Evolutionary conservation across 306 rosid species (phyloP), one percentile per base, ranked within the genome.

Genomic region (Carpinus fangiana): DNA sequence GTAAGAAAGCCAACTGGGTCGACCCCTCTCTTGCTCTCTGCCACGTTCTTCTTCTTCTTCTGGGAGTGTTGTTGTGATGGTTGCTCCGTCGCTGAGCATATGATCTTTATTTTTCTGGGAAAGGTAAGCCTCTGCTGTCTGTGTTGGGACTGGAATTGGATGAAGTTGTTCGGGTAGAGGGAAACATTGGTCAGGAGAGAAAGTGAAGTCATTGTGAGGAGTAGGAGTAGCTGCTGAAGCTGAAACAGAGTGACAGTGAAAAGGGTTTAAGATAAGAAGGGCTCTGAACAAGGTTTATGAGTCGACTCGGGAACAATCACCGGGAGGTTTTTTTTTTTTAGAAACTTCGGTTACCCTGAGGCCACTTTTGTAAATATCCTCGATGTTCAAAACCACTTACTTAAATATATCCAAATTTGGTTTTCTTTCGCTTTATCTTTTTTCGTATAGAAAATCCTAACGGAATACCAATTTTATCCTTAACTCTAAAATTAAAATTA

Each of bases 1-100:
- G 87, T 83, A 26, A 95, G 96, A 80, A 95, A 92, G 9, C 98
- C 98, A 75, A 84, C 98, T 23, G 97, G 97, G 89, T 91, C 92
- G 12, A 80, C 72, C 50, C 97, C 95, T 78, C 87, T 91, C 45
- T 88, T 95, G 20, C 43, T 85, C 70, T 88, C 97, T 0, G 84
- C 28, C 5, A 38, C 80, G 52, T 28, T 73, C 65, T 80, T 73
- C 65, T 80, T 73, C 60, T 80, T 82, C 60, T 80, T 82, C 80
- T 82, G 81, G 8, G 52, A 59, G 21, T 60, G 76, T 8, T 74
- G 85, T 64, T 50, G 85, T 21, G 70, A 23, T 9, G 94, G 87
- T 56, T 84, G 92, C 74, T 89, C 97, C 10, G 97, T 76, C 59
- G 92, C 89, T 23, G 95, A 86, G 86, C 98, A 92, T 13, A 76